Evolutionary conservation across 495 filamentous ascomycete species (phyloP), one percentile per base, ranked within the genome.

Genomic region (Ascobolus immersus): DNA sequence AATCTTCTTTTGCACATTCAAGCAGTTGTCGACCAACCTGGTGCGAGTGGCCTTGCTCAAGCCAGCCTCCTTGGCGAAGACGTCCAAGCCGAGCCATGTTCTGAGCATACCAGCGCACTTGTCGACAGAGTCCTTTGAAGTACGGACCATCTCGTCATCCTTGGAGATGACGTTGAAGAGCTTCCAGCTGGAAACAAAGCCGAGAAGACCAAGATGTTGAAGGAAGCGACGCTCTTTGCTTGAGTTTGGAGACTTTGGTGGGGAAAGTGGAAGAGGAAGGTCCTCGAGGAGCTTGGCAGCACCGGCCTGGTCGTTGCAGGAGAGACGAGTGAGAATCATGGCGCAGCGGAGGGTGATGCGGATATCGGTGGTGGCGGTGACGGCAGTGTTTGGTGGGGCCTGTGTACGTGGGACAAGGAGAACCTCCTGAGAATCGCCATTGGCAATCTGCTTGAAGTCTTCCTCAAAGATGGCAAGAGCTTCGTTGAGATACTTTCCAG

Each of bases 301-400:
- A n/a, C 47, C 44, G 1, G 48, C 51, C 3, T 56, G 55, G 10
- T 53, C 49, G 4, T 39, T 36, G 1, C 52, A 47, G 3, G 55
- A 41, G 12, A 80, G 57, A 24, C 84, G 64, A 8, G 72, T 63
- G 9, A 77, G 67, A 31, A 74, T 73, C 65, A 80, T 82, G 6
- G 80, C 77, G 39, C 79, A 79, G 14, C 71, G 66, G 7, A 90
- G 65, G 2, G 79, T 70, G 38, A 75, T 62, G 11, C 59, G 60
- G 15, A 79, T 64, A 42, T 84, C 77, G 2, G 62, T 59, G 4
- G 65, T 58, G 12, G 69, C 57, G 7, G 57, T 55, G 24, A 61
- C 51, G 17, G 56, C 29, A 21, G 39, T 28, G 28, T 44, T 29
- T 22, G 7, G 17, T 17, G 12, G 40, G 57, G 2, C 58, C 45